Percentiles rank a stretch among this genome's conserved stretches.
Conservation (phyloP, 2,329 filamentous ascomycete species). For the Aspergillus sclerotialis region DNA sequence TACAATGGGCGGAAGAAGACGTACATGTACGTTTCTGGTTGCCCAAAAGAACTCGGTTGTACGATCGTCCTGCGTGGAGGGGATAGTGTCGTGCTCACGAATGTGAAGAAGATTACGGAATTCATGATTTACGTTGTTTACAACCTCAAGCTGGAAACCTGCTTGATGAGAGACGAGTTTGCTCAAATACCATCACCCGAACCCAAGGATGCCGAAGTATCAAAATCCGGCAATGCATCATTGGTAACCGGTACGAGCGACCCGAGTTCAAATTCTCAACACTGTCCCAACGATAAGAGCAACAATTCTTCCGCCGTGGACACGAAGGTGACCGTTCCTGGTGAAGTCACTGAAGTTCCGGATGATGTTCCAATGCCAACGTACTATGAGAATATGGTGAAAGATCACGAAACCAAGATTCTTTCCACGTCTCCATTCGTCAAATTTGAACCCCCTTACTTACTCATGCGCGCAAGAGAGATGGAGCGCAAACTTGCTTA, state of each 20-base stretch:
- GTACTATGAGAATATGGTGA: constrained; percentile 91
- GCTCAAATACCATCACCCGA: constrained; percentile 67
- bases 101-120: constrained; percentile 88
- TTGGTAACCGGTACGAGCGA: constrained; percentile 2
- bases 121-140: constrained; percentile 99
- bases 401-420: constrained; percentile 86
- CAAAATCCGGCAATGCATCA: constrained; percentile 4
- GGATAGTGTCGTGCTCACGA: constrained; percentile 61
- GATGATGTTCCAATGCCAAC: constrained; percentile 80
- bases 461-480: constrained; percentile 85
- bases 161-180: constrained; percentile 86
- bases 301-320: constrained; percentile 10
- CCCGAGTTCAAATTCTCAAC: constrained; percentile 8
- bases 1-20: constrained; percentile 82
- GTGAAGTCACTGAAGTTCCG: constrained; percentile 48
- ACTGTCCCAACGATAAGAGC: constrained; percentile 10
- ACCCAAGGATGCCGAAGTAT: constrained; percentile 9
- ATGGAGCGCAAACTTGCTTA: constrained; percentile 80
- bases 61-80: constrained; percentile 88
- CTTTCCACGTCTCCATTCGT: constrained; percentile 94
- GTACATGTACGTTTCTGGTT: constrained; percentile 91
- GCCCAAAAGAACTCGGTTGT: constrained; percentile 81
- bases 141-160: constrained; percentile 92
- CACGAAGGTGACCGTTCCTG: constrained; percentile 8
- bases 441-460: constrained; percentile 86